phyloP scores from a whole-genome alignment of 441 rosid species.

The Lepidium campestre region DNA sequence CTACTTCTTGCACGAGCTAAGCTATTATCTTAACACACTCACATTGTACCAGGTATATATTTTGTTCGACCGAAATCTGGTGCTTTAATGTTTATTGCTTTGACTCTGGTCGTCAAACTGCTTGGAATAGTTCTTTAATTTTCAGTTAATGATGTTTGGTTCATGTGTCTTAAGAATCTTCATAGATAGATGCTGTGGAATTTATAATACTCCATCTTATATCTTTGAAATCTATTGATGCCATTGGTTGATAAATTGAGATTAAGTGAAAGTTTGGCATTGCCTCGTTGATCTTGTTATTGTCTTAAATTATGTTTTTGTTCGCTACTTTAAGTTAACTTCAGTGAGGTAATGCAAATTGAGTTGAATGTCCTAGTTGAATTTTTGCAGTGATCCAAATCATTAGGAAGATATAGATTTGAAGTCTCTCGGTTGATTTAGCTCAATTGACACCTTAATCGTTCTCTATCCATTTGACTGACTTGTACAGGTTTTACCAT shows the following conservation, averaged over 20 bases:
- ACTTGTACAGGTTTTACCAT: not conserved
- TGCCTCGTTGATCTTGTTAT: not conserved
- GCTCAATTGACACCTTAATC: not conserved
- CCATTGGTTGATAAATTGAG: not conserved
- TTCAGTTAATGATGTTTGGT: not conserved
- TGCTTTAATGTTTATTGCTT: not conserved
- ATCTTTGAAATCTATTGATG: not conserved
- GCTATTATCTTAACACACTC: conserved; percentile 68
- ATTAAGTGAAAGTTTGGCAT: not conserved
- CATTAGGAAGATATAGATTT: not conserved
- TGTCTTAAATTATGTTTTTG: not conserved
- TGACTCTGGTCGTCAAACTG: not conserved
- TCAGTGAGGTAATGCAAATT: not conserved
- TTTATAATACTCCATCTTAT: not conserved
- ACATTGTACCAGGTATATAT: conserved; percentile 80
- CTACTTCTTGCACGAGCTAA: conserved; percentile 74
- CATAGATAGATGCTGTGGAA: not conserved
- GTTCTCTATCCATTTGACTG: not conserved
- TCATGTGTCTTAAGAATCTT: not conserved
- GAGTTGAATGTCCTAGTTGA: not conserved
- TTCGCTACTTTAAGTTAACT: not conserved
- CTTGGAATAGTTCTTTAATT: not conserved
- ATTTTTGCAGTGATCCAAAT: not conserved
- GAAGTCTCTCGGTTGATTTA: not conserved
- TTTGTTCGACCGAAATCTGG: not conserved